phyloP scores from a whole-genome alignment of 768 basidiomycete genomes.

The Podaxis sp. region DNA sequence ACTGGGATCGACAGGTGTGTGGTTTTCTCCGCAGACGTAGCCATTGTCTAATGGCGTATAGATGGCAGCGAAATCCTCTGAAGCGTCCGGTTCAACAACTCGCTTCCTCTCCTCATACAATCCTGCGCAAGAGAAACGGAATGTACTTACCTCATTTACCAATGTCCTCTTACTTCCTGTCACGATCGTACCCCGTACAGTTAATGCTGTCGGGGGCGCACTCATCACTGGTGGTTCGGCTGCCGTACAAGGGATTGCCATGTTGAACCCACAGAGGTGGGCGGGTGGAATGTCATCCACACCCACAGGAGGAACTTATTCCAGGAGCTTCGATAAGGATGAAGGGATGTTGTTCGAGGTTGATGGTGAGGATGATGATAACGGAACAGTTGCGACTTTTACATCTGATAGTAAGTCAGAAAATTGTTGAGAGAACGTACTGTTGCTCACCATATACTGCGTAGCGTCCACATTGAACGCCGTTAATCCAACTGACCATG shows the following conservation, averaged over 20 bases:
- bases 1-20: slow-evolving; percentile 75
- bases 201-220: slow-evolving; percentile 64
- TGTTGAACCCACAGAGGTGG: slow-evolving; percentile 91
- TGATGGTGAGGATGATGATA: slow-evolving; percentile 23
- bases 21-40: background rate
- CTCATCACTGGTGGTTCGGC: slow-evolving; percentile 68
- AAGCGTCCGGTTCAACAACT: slow-evolving; percentile 14
- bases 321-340: slow-evolving; percentile 32
- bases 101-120: slow-evolving; percentile 84
- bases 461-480: background rate
- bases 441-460: background rate
- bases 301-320: slow-evolving; percentile 25
- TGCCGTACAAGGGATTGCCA: slow-evolving; percentile 79
- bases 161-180: slow-evolving; percentile 88
- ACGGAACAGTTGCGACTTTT: slow-evolving; percentile 1
- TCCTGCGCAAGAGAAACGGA: slow-evolving; percentile 88
- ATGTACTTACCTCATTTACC: slow-evolving; percentile 88
- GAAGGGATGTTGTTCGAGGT: slow-evolving; percentile 48
- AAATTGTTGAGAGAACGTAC: background rate
- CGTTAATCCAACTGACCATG: slow-evolving; percentile 3
- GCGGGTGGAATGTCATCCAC: slow-evolving; percentile 34
- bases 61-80: slow-evolving; percentile 9
- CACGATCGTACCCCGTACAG: slow-evolving; percentile 88
- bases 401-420: slow-evolving; percentile 2
- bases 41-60: background rate